A percentile compares a stretch with the other conserved stretches of the same genome.
phyloP scores from a whole-genome alignment of 768 basidiomycete genomes.

The Filobasidium wieringae region DNA sequence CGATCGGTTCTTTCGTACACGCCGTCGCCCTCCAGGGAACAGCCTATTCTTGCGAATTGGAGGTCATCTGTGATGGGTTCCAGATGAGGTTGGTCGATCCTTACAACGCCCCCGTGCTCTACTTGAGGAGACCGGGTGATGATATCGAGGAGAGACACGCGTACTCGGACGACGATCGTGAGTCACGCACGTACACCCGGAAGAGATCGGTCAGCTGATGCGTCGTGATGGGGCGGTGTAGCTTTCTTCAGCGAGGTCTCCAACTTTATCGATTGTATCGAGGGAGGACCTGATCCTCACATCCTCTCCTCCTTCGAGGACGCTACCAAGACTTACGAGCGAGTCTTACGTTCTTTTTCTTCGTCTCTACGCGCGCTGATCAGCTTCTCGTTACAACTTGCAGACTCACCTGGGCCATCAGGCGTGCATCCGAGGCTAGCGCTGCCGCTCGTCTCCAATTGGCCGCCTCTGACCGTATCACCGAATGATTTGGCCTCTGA shows the following conservation, averaged over 20 bases:
- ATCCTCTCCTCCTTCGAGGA: constrained; percentile 80
- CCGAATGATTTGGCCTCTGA: no score
- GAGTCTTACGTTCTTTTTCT: not conserved
- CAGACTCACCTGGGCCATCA: constrained; percentile 75
- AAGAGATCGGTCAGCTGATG: not conserved
- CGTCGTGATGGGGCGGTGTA: no score
- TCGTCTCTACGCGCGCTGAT: not conserved
- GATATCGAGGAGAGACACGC: constrained; percentile 39
- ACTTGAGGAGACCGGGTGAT: constrained; percentile 50
- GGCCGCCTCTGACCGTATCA: not conserved
- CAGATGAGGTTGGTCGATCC: constrained; percentile 54
- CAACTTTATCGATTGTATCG: constrained; percentile 75
- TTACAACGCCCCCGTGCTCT: constrained; percentile 79
- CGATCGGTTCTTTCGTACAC: constrained; percentile 84
- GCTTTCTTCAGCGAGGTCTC: constrained; percentile 71
- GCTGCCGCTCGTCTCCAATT: not conserved
- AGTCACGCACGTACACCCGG: not conserved
- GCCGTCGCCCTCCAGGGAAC: constrained; percentile 80
- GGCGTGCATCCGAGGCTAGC: constrained; percentile 39
- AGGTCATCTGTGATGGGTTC: constrained; percentile 89
- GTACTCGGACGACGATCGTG: constrained; percentile 27
- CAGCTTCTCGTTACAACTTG: not conserved
- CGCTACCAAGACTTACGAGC: constrained; percentile 71
- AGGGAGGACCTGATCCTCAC: constrained; percentile 68
- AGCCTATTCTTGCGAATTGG: constrained; percentile 88